Evolutionary conservation across 805 yeast genomes (phyloP), one percentile per base, ranked within the genome.

Genomic region (Saccharomycopsis malanga): DNA sequence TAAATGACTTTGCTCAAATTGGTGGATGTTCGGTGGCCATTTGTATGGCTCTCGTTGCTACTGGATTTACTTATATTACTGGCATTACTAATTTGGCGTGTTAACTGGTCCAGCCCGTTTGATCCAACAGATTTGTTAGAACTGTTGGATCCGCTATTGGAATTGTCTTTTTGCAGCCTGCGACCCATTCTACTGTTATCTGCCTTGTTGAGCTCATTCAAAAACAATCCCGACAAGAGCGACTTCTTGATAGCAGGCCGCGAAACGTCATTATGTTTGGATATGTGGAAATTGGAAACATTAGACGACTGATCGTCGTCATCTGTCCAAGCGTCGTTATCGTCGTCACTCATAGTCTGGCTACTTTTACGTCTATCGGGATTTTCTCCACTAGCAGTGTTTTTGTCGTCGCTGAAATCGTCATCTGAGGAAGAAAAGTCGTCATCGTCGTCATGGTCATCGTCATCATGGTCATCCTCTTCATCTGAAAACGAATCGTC

Each of bases 251-350:
- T 37, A 6, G 39, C 30, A 9, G 42, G 39, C 29, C 41, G 15
- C 12, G 46, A 18, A 14, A 14, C 15, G 10, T 25, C 34, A 12
- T 25, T 27, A 6, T 34, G 39, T 34, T 45, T 45, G 15, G 35
- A 3, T 35, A 45, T 39, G 22, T 23, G 9, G 6, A 42, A 9
- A 9, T 37, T 32, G 21, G 18, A 30, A 3, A 23, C 10, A 23
- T 38, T 39, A 10, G 37, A 37, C 7, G 25, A 22, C 18, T 22
- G 42, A 38, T 50, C 50, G 25, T 49, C 53, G 18, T 49, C 50
- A 25, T 50, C 53, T 6, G 50, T 50, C 53, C 53, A 50, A 24
- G 20, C 53, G 40, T 50, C 44, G 39, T 46, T 52, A 35, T 49
- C 42, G 25, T 44, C 42, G 29, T 36, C 47, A 24, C 29, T 20